phyloP scores from a whole-genome alignment of 345 rosid species.

The Kandelia obovata region DNA sequence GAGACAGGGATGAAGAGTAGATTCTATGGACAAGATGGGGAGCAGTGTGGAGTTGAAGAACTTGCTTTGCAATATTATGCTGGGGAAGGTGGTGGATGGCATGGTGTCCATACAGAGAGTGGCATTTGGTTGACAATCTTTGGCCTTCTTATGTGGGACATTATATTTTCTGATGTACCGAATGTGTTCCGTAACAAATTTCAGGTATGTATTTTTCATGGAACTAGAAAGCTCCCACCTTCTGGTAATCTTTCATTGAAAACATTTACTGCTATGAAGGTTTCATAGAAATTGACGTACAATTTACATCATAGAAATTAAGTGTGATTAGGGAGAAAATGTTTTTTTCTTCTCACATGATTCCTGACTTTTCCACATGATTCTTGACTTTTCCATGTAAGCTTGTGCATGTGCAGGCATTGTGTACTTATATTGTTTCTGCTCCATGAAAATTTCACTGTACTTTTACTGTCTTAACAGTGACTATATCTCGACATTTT shows the following conservation, averaged over 20 bases:
- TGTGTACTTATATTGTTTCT: no score
- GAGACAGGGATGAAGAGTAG: slow-evolving; percentile 72
- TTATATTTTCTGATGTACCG: slow-evolving; percentile 62
- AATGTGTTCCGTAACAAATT: slow-evolving; percentile 75
- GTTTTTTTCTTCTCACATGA: no score
- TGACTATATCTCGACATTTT: no score
- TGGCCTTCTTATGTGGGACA: slow-evolving; percentile 90
- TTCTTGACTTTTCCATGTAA: no score
- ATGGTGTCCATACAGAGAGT: slow-evolving; percentile 80
- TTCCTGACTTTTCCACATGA: no score
- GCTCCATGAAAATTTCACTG: no score
- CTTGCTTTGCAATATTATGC: slow-evolving; percentile 87
- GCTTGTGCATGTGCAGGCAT: no score
- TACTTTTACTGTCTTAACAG: no score
- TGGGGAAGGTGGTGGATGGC: slow-evolving; percentile 84
- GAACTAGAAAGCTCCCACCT: not conserved
- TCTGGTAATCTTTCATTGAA: not conserved
- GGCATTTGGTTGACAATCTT: slow-evolving; percentile 92
- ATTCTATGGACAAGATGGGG: slow-evolving; percentile 86
- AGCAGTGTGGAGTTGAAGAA: slow-evolving; percentile 92
- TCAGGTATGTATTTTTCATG: slow-evolving; percentile 49
- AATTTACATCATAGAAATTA: not conserved
- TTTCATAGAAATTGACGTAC: not conserved
- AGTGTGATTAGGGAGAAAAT: no score
- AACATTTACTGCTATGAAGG: not conserved